Percentiles rank a stretch among this genome's conserved stretches.
Conservation (phyloP, 1,139 yeast species). For the Lodderomyces oxycetoniae region DNA sequence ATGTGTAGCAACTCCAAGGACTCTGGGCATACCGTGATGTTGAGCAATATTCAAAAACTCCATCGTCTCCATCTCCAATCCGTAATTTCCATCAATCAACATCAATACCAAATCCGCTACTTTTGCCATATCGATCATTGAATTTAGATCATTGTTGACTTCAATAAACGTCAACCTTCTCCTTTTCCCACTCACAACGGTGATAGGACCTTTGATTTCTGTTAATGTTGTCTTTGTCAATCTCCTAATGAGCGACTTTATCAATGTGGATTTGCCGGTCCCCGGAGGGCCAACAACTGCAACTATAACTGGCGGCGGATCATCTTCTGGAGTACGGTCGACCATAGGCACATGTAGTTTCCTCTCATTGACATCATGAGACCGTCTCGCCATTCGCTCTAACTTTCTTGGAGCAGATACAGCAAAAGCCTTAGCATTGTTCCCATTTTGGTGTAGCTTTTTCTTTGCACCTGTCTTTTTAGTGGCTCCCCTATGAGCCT, state of each 20-base stretch:
- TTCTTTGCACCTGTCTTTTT: conserved; percentile 68
- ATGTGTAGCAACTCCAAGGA: conserved; percentile 93
- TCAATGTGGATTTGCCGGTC: conserved; percentile 92
- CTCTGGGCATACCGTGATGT: conserved; percentile 98
- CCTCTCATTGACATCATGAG: conserved; percentile 81
- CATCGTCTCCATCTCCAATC: conserved; percentile 99
- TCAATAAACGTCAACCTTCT: conserved; percentile 91
- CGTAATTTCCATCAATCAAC: conserved; percentile 94
- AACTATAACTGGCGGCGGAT: conserved; percentile 93
- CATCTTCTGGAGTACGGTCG: conserved; percentile 95
- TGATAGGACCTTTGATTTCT: conserved; percentile 93
- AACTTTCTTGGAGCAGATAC: conserved; percentile 88
- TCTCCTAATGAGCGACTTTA: conserved; percentile 82
- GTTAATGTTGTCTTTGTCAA: conserved; percentile 81
- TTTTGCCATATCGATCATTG: conserved; percentile 96
- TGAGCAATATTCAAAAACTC: conserved; percentile 94
- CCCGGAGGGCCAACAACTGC: conserved; percentile 99
- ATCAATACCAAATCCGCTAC: conserved; percentile 88
- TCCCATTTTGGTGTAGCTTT: conserved; percentile 87
- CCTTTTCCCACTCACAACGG: conserved; percentile 95
- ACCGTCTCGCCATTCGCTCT: conserved; percentile 77
- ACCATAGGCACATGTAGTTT: conserved; percentile 96
- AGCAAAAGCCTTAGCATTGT: conserved; percentile 91
- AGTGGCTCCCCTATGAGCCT: conserved; percentile 55
- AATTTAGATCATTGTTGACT: conserved; percentile 85